These are phyloP conservation scores for Pseudocercospora fuligena DNA, from an alignment of 2,329 filamentous ascomycete genomes.

Conservation along the genomic window DNA sequence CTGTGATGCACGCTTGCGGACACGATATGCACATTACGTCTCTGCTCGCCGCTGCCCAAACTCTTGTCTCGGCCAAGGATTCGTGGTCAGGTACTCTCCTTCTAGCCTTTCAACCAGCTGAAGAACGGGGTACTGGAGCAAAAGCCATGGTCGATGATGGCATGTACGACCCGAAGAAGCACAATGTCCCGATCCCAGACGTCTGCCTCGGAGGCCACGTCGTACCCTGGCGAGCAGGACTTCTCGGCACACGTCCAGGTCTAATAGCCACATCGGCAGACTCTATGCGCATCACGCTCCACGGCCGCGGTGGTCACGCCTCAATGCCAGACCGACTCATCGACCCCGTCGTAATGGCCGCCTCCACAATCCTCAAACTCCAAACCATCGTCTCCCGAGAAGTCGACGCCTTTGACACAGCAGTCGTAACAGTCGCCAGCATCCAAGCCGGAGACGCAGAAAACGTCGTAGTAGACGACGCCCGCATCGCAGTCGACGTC, in stretches of 20 bases:
- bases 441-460: constrained; percentile 64
- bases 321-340: constrained; percentile 61
- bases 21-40: constrained; percentile 69
- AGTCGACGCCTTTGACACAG: constrained; percentile 57
- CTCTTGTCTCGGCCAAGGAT: constrained; percentile 51
- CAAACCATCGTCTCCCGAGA: constrained; percentile 64
- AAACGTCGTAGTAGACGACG: constrained; percentile 63
- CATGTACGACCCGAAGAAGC: constrained; percentile 51
- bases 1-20: constrained; percentile 72
- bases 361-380: constrained; percentile 60
- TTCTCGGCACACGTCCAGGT: constrained; percentile 49
- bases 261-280: constrained; percentile 50
- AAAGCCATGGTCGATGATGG: constrained; percentile 66
- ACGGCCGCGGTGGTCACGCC: constrained; percentile 63
- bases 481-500: constrained; percentile 61
- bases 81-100: constrained; percentile 68
- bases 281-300: constrained; percentile 55
- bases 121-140: constrained; percentile 68
- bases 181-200: constrained; percentile 60
- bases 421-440: constrained; percentile 63
- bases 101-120: constrained; percentile 69
- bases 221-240: constrained; percentile 50
- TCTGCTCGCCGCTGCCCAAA: constrained; percentile 60
- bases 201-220: constrained; percentile 63
- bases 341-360: constrained; percentile 64